phyloP scores from a whole-genome alignment of 2,329 filamentous ascomycete genomes.

The Scedosporium apiospermum region DNA sequence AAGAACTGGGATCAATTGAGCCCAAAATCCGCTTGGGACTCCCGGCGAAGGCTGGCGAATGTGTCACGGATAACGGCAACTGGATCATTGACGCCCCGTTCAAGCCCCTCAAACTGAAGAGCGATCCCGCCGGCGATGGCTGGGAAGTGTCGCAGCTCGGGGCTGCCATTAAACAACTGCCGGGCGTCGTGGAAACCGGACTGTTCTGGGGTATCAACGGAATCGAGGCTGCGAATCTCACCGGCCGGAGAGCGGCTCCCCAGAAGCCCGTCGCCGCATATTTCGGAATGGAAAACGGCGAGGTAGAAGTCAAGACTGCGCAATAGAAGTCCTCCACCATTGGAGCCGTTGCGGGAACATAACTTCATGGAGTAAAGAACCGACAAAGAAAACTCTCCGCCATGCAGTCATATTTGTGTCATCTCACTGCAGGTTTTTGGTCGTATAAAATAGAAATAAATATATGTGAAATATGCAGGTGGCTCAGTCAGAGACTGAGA shows the following conservation, averaged over 20 bases:
- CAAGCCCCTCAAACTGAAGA: constrained; percentile 55
- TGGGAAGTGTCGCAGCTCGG: constrained; percentile 48
- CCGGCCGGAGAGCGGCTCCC: constrained; percentile 48
- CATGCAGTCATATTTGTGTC: too few relatives aligned
- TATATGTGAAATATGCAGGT: neutral
- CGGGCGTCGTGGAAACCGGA: constrained; percentile 81
- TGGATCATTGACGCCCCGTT: constrained; percentile 94
- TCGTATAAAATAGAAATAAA: neutral
- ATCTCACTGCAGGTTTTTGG: neutral
- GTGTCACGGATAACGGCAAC: constrained; percentile 50
- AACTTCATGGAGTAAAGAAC: neutral
- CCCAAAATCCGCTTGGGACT: constrained; percentile 65
- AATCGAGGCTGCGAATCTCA: constrained; percentile 43
- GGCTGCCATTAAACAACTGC: constrained; percentile 64
- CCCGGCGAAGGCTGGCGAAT: constrained; percentile 70
- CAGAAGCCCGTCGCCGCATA: constrained; percentile 92
- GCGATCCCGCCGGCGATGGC: constrained; percentile 36
- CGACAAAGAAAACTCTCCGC: neutral
- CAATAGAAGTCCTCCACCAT: neutral
- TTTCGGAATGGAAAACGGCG: constrained; percentile 80
- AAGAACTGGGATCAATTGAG: constrained; percentile 59
- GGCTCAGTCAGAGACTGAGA: neutral
- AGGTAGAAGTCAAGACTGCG: constrained; percentile 40
- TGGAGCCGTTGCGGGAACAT: neutral
- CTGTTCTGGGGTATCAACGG: constrained; percentile 82